Conservation (phyloP, 352 stramenopile species). For the Blastocystis sp. region DNA sequence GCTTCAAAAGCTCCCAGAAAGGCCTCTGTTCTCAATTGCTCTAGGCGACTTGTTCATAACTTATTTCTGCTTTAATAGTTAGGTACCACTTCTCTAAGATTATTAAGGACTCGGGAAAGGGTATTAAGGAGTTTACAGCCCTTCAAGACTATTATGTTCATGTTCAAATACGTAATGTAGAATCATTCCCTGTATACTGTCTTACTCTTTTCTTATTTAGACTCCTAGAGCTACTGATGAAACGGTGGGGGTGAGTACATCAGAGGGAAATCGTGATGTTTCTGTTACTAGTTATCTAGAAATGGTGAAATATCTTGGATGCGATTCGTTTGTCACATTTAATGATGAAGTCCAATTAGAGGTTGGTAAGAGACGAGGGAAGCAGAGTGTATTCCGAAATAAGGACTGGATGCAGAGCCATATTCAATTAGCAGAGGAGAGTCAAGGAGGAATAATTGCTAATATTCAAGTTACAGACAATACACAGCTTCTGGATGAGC, state of each 20-base stretch:
- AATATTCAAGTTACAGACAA: slow-evolving; percentile 53
- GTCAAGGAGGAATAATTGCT: not conserved
- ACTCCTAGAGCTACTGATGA: slow-evolving; percentile 37
- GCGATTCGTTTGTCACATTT: slow-evolving; percentile 8
- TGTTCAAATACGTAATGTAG: slow-evolving; percentile 39
- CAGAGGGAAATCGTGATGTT: slow-evolving; percentile 57
- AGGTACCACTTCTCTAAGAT: slow-evolving; percentile 34
- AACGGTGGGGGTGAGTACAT: slow-evolving; percentile 14
- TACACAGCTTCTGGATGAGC: not conserved
- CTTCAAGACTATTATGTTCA: slow-evolving; percentile 63
- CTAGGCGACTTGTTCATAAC: not conserved
- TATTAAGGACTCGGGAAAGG: not conserved
- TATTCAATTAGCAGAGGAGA: not conserved
- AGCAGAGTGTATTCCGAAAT: slow-evolving; percentile 34
- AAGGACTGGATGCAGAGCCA: slow-evolving; percentile 13
- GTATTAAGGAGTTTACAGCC: slow-evolving; percentile 43
- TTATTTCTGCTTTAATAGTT: not conserved
- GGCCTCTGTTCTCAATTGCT: slow-evolving; percentile 60
- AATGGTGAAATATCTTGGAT: not conserved
- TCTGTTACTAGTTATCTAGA: slow-evolving; percentile 15
- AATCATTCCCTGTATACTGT: slow-evolving; percentile 29
- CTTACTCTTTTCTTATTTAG: not conserved
- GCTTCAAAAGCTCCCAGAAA: slow-evolving; percentile 59
- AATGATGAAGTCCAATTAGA: slow-evolving; percentile 21
- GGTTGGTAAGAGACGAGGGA: slow-evolving; percentile 30